phyloP scores from a whole-genome alignment of 176 grass and related monocot genomes.

The Lolium multiflorum region DNA sequence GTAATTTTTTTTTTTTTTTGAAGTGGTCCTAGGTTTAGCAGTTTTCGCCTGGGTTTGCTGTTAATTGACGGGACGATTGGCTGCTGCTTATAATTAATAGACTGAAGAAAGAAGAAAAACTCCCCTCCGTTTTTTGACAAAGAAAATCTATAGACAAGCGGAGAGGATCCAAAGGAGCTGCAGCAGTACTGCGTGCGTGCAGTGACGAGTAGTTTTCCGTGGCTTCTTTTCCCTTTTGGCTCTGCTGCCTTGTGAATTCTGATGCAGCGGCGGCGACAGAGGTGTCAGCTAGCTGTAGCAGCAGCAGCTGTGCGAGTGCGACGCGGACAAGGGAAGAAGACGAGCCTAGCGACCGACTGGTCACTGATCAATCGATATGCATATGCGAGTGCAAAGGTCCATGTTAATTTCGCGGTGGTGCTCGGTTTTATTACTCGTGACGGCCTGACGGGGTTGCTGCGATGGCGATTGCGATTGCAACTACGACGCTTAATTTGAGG shows the following conservation, averaged over 20 bases:
- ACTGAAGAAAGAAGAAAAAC: too few species aligned
- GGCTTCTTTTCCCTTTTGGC: not conserved
- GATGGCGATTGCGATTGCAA: too few species aligned
- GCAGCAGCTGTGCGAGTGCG: not conserved
- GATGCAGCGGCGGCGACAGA: not conserved
- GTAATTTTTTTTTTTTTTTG: too few species aligned
- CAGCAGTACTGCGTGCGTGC: not conserved
- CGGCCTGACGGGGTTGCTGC: not conserved
- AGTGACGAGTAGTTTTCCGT: slow-evolving; percentile 9
- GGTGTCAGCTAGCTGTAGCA: not conserved
- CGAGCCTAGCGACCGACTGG: not conserved
- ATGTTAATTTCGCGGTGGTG: not conserved
- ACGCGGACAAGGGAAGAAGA: not conserved
- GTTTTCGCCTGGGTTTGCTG: too few species aligned
- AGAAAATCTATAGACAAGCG: too few species aligned
- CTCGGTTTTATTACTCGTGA: slow-evolving; percentile 26
- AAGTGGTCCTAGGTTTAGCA: too few species aligned
- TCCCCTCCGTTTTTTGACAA: too few species aligned
- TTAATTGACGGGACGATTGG: too few species aligned
- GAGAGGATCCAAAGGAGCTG: not conserved
- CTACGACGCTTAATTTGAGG: too few species aligned
- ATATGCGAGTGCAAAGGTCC: not conserved
- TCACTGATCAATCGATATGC: too few species aligned
- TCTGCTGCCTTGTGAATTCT: not conserved
- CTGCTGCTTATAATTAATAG: too few species aligned